Conservation (phyloP, 2,329 filamentous ascomycete genomes). For the Phialocephala sp. region DNA sequence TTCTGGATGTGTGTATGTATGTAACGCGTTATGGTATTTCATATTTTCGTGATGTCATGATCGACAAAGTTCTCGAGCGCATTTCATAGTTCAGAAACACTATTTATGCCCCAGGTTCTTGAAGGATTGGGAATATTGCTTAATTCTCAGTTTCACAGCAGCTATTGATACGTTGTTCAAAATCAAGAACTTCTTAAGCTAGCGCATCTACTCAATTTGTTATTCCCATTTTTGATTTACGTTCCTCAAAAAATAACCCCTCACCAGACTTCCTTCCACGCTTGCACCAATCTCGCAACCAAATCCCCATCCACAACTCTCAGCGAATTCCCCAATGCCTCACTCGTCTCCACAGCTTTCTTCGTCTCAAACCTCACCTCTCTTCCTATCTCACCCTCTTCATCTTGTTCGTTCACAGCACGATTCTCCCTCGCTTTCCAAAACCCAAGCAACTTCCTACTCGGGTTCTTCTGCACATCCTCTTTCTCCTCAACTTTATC, state of each 20-base stretch:
- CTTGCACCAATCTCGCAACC: conserved; percentile 10
- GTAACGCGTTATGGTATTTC: background rate
- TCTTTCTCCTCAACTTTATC: conserved; percentile 50
- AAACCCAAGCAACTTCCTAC: conserved; percentile 57
- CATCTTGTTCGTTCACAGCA: background rate
- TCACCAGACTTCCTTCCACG: conserved; percentile 20
- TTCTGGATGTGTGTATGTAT: background rate
- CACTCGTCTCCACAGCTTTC: conserved; percentile 11
- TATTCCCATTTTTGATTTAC: background rate
- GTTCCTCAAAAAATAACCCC: background rate
- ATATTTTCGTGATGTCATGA: no score
- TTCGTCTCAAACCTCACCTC: conserved; percentile 15
- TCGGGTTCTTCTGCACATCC: conserved; percentile 49
- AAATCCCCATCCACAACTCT: conserved; percentile 16
- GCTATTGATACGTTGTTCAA: no score
- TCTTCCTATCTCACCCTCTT: conserved; percentile 5
- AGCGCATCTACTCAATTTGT: no score
- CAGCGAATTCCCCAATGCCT: conserved; percentile 1
- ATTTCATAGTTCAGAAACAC: no score
- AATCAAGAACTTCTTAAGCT: no score
- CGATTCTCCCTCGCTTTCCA: conserved; percentile 35
- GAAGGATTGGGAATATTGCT: no score
- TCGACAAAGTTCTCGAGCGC: no score
- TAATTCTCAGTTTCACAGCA: no score
- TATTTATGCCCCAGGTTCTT: no score